Evolutionary conservation across 371 early-diverging fungal genomes (phyloP), one percentile per base, ranked within the genome.

Genomic region (Actinomucor elegans): DNA sequence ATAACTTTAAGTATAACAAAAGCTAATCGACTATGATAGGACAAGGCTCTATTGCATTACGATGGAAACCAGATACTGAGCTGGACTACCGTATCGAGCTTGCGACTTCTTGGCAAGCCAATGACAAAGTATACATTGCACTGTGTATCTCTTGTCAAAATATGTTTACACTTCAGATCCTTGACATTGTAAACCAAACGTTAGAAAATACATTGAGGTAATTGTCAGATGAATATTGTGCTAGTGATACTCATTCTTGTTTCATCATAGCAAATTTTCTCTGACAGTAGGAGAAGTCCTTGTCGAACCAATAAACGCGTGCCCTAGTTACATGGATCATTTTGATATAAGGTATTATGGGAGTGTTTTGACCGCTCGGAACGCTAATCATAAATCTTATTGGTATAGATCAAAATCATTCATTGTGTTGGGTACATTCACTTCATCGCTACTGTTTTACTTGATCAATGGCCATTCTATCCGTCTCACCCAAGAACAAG

Each of bases 361-460:
- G 11, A 34, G 8, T 31, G 27, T 27, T 14, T 10, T 20, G 14
- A 12, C 5, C 15, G 3, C 14, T 29, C 15, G n/a, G n/a, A n/a
- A n/a, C n/a, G n/a, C n/a, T n/a, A n/a, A n/a, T n/a, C n/a, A n/a
- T n/a, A n/a, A n/a, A n/a, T n/a, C n/a, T n/a, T n/a, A 23, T 41
- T 49, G 6, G 4, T 20, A 0, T 26, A 59, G 60, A 24, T 45
- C 53, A 26, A 18, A 31, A 5, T 37, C 53, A 10, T 18, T 52
- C 6, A 44, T 67, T 27, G 27, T 36, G 1, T 17, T 62, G 14
- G 63, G 67, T 10, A 48, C 67, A 5, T 67, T 50, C 36, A 33
- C 51, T 1, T 29, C 54, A 9, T 43, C 51, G 10, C 5, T 62
- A 14, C 8, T 52, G 0, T 33, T 67, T 15, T 67, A 44, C n/a